phyloP scores from a whole-genome alignment of 1,284 basidiomycete genomes.

The Neonothopanus nambi region DNA sequence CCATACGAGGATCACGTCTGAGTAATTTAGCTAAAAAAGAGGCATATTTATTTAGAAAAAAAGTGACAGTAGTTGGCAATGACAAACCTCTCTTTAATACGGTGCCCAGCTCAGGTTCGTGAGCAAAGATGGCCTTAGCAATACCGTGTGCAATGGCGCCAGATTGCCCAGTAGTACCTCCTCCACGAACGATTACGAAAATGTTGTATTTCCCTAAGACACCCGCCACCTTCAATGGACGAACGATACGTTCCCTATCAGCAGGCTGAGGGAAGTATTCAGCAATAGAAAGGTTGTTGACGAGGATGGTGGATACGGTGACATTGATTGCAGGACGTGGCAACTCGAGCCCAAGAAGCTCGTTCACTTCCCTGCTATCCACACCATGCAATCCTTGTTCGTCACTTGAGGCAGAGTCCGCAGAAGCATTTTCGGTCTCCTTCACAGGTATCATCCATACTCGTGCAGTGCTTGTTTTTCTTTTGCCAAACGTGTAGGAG shows the following conservation, averaged over 20 bases:
- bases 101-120: conserved; percentile 63
- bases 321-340: conserved; percentile 26
- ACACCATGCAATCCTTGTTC: not conserved
- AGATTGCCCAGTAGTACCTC: conserved; percentile 88
- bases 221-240: conserved; percentile 84
- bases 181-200: conserved; percentile 86
- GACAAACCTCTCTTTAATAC: conserved; percentile 72
- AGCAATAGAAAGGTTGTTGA: conserved; percentile 83
- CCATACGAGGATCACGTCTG: conserved; percentile 93
- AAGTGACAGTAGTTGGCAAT: conserved; percentile 4
- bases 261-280: conserved; percentile 77
- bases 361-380: conserved; percentile 7
- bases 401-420: not conserved
- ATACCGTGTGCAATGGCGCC: conserved; percentile 88
- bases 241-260: conserved; percentile 81
- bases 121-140: conserved; percentile 77
- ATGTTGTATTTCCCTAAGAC: conserved; percentile 92
- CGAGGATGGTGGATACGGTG: conserved; percentile 60
- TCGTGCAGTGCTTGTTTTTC: conserved; percentile 85
- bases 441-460: conserved; percentile 92
- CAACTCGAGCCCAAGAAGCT: conserved; percentile 10
- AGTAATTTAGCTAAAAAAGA: conserved; percentile 73
- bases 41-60: conserved; percentile 13
- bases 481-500: conserved; percentile 80
- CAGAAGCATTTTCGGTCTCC: not conserved